A percentile compares a stretch with the other conserved stretches of the same genome.
Evolutionary conservation across 2,329 filamentous ascomycete genomes (phyloP).

Genomic region (Cadophora luteo-olivacea): DNA sequence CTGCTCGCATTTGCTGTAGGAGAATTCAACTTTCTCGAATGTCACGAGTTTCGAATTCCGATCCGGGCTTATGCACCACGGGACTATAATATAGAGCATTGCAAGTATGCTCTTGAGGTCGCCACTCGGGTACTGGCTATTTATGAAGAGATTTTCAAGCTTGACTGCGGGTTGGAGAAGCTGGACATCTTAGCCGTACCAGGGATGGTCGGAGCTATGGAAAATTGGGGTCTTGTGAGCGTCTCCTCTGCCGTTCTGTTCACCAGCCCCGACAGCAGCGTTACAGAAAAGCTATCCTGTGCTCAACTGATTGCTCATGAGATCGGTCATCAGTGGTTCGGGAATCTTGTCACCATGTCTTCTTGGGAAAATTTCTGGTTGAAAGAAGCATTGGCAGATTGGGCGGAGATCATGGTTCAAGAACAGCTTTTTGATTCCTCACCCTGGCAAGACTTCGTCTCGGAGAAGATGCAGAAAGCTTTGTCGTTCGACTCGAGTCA

Average conservation of each 20-base stretch:
- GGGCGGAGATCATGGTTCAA: slow-evolving; percentile 47
- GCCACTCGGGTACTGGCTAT: slow-evolving; percentile 71
- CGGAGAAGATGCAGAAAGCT: slow-evolving; percentile 26
- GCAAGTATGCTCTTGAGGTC: slow-evolving; percentile 55
- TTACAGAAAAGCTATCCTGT: slow-evolving; percentile 1
- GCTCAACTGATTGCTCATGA: slow-evolving; percentile 69
- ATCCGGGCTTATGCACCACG: slow-evolving; percentile 71
- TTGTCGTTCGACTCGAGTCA: slow-evolving; percentile 27
- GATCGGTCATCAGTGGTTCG: slow-evolving; percentile 78
- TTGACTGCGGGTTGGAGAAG: slow-evolving; percentile 72
- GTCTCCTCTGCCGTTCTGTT: slow-evolving; percentile 71
- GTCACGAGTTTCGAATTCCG: slow-evolving; percentile 70
- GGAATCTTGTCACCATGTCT: slow-evolving; percentile 77
- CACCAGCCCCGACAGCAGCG: slow-evolving; percentile 49
- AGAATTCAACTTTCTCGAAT: slow-evolving; percentile 72
- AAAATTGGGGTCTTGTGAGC: slow-evolving; percentile 77
- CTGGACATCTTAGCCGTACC: slow-evolving; percentile 79
- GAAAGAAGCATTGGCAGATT: slow-evolving; percentile 76
- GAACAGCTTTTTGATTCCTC: slow-evolving; percentile 25
- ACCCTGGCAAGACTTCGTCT: slow-evolving; percentile 29
- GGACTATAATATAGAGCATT: slow-evolving; percentile 27
- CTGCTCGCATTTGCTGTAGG: slow-evolving; percentile 73
- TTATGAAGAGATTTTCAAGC: slow-evolving; percentile 74
- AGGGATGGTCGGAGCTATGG: slow-evolving; percentile 73
- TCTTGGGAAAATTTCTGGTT: slow-evolving; percentile 79